Percentiles rank a stretch among this genome's conserved stretches.
Evolutionary conservation across 495 filamentous ascomycete genomes (phyloP).

Genomic region (Bathelium albidoporum): DNA sequence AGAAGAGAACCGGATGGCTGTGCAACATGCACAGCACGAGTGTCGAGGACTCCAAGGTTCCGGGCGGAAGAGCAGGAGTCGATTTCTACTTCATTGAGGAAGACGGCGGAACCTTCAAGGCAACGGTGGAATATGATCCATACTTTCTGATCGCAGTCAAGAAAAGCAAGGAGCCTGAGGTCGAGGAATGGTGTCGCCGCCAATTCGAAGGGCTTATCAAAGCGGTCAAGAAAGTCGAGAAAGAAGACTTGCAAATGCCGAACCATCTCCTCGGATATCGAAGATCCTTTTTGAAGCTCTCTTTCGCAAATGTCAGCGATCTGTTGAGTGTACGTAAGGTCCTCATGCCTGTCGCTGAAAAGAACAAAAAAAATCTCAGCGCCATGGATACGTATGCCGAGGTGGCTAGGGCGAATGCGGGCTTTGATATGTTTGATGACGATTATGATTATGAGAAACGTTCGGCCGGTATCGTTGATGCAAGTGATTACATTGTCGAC

Average conservation of each 20-base stretch:
- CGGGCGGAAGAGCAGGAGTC: constrained; percentile 75
- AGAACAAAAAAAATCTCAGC: constrained; percentile 88
- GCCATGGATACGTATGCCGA: constrained; percentile 98
- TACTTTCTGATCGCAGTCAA: constrained; percentile 92
- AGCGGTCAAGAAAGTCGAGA: constrained; percentile 62
- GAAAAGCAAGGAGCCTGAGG: constrained; percentile 78
- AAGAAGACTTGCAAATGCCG: constrained; percentile 81
- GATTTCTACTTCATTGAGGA: constrained; percentile 98
- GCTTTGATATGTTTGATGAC: constrained; percentile 95
- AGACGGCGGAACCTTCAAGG: constrained; percentile 78
- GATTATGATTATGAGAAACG: constrained; percentile 75
- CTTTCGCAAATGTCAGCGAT: constrained; percentile 79
- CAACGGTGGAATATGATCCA: constrained; percentile 89
- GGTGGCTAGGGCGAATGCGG: constrained; percentile 52
- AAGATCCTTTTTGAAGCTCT: constrained; percentile 71
- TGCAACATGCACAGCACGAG: constrained; percentile 87
- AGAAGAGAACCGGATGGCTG: constrained; percentile 81
- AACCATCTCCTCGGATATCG: constrained; percentile 92
- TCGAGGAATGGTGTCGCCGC: constrained; percentile 88
- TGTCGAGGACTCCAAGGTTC: constrained; percentile 72
- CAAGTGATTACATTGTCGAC: constrained; percentile 96
- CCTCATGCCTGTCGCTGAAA: constrained; percentile 86
- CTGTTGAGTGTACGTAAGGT: constrained; percentile 70
- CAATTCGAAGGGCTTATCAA: constrained; percentile 80
- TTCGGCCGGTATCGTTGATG: constrained; percentile 71